Conservation (phyloP, 352 stramenopile genomes). For the Globisporangium splendens region DNA sequence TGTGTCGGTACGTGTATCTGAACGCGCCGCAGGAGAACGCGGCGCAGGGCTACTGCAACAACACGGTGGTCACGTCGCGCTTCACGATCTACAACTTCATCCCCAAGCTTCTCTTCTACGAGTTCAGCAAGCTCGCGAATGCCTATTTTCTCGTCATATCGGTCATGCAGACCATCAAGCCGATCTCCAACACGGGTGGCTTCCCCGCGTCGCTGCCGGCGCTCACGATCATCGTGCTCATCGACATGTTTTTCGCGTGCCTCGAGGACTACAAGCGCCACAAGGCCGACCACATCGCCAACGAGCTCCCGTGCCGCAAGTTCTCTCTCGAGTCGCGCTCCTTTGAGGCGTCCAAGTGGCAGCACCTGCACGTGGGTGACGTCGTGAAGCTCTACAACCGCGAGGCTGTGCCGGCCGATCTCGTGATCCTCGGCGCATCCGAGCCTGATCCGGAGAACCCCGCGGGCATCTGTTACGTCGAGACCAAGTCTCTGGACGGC, state of each 20-base stretch:
- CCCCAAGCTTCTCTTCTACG: slow-evolving; percentile 89
- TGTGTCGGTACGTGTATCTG: slow-evolving; percentile 67
- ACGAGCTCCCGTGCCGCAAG: slow-evolving; percentile 61
- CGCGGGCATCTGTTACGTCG: slow-evolving; percentile 86
- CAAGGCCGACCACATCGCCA: slow-evolving; percentile 82
- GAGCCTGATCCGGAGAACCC: slow-evolving; percentile 71
- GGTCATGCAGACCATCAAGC: slow-evolving; percentile 88
- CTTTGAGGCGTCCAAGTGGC: slow-evolving; percentile 76
- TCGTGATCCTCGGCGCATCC: slow-evolving; percentile 81
- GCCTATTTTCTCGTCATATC: slow-evolving; percentile 93
- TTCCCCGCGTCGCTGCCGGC: slow-evolving; percentile 88
- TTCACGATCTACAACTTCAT: slow-evolving; percentile 92
- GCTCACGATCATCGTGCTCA: slow-evolving; percentile 91
- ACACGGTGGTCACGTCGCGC: slow-evolving; percentile 87
- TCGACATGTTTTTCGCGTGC: slow-evolving; percentile 91
- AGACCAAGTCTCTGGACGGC: slow-evolving; percentile 92
- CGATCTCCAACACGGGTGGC: slow-evolving; percentile 90
- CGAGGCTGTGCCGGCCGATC: slow-evolving; percentile 81
- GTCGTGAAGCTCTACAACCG: slow-evolving; percentile 89
- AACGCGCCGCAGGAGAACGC: slow-evolving; percentile 65
- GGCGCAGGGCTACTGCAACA: slow-evolving; percentile 58
- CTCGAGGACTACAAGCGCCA: slow-evolving; percentile 91
- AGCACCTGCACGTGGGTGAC: slow-evolving; percentile 81
- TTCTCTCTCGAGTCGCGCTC: slow-evolving; percentile 29
- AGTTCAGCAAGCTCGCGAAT: slow-evolving; percentile 91